phyloP scores from a whole-genome alignment of 768 basidiomycete species.

The Pleurotus tuoliensis region DNA sequence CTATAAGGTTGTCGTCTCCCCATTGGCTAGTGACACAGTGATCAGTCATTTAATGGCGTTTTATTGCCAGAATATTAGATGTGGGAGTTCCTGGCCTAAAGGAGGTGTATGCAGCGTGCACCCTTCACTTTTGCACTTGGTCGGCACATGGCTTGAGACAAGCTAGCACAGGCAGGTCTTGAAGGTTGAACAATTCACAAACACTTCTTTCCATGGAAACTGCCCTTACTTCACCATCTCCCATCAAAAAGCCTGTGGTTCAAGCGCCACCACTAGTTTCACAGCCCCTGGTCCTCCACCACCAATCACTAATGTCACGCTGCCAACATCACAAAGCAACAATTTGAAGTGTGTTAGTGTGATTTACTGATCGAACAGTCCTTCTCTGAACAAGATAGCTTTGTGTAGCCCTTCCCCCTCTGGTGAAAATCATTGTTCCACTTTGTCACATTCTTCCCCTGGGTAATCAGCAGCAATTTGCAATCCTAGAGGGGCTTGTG shows the following conservation, averaged over 20 bases:
- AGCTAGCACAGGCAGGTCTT: too few species aligned
- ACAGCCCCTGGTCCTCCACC: slow-evolving; percentile 28
- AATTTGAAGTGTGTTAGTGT: slow-evolving; percentile 15
- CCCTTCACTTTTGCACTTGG: too few species aligned
- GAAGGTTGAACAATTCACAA: too few species aligned
- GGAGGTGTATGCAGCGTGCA: too few species aligned
- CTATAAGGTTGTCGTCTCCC: too few species aligned
- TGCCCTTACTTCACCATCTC: slow-evolving; percentile 16
- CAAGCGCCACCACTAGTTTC: slow-evolving; percentile 17
- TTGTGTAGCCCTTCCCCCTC: slow-evolving; percentile 46
- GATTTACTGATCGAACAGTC: slow-evolving; percentile 27
- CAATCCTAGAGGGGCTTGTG: slow-evolving; percentile 42
- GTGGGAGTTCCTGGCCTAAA: too few species aligned
- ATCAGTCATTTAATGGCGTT: too few species aligned
- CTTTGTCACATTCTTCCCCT: slow-evolving; percentile 18
- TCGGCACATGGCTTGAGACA: too few species aligned
- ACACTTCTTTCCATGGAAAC: slow-evolving; percentile 10
- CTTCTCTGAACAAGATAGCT: slow-evolving; percentile 28
- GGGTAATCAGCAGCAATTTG: slow-evolving; percentile 17
- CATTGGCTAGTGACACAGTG: too few species aligned
- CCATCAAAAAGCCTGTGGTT: slow-evolving; percentile 10
- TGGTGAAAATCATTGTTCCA: slow-evolving; percentile 17
- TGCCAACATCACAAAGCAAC: slow-evolving; percentile 47
- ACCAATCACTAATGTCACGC: slow-evolving; percentile 41
- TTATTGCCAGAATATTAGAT: too few species aligned